A percentile compares a stretch with the other conserved stretches of the same genome.
phyloP scores from a whole-genome alignment of 2,329 filamentous ascomycete species.

The Penicillium polonicum region DNA sequence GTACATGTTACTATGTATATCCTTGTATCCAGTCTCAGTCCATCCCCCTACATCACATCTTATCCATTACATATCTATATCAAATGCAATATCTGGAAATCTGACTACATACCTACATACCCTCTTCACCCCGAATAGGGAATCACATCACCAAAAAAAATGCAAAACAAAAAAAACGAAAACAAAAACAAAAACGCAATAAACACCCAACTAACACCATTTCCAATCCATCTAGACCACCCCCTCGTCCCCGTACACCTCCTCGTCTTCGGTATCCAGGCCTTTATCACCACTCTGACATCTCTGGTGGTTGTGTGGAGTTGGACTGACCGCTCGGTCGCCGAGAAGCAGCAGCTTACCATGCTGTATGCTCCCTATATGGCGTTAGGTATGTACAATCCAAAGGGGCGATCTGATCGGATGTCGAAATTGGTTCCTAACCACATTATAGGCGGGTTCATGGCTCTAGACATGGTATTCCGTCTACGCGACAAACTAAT shows the following conservation, averaged over 20 bases:
- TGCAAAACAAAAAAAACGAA: background rate
- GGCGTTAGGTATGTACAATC: constrained; percentile 49
- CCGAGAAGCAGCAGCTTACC: constrained; percentile 51
- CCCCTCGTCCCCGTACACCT: constrained; percentile 60
- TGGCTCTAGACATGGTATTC: constrained; percentile 41
- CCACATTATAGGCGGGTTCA: constrained; percentile 33
- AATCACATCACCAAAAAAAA: background rate
- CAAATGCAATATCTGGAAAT: background rate
- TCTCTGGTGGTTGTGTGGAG: constrained; percentile 62
- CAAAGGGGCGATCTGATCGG: too few species aligned
- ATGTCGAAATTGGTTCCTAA: constrained; percentile 6
- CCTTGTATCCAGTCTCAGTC: background rate
- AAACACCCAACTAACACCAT: background rate
- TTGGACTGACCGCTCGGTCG: constrained; percentile 51
- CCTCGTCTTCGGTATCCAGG: constrained; percentile 59
- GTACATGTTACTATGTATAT: background rate
- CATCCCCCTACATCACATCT: background rate
- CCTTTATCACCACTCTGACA: constrained; percentile 60
- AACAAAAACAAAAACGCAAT: background rate
- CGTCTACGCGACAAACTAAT: constrained; percentile 31
- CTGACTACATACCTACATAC: background rate
- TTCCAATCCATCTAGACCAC: constrained; percentile 45
- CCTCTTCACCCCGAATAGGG: background rate
- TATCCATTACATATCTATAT: background rate
- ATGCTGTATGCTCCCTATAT: constrained; percentile 60